Base-by-base conservation (phyloP, 2,329 filamentous ascomycete species). In the Microcyclospora tardicrescens region DNA sequence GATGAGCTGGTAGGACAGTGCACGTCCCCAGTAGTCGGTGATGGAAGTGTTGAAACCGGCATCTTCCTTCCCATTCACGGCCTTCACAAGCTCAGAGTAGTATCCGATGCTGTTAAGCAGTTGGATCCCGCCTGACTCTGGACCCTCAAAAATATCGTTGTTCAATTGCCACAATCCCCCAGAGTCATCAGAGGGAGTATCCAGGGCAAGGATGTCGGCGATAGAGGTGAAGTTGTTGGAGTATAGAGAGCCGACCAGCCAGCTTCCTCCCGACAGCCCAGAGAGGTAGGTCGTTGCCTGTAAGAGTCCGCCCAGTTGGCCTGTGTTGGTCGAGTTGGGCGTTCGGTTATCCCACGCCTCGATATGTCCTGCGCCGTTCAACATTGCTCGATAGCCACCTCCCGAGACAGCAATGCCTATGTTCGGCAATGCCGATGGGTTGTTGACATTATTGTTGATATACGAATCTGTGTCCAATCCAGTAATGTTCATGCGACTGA, bases 361-460 rank as follows among this genome's bases (percentile, higher is more conserved):
- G 12, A 93, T 51, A 33, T 79, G 80, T 43, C 86, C 86, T 12
- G 79, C 86, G 29, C 84, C 85, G 54, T 82, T 89, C 65, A 87
- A 67, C 64, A 93, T 68, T n/a, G 86, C 85, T 40, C 86, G 72
- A 58, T 91, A 93, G 28, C 86, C 86, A 56, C 86, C 86, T 10
- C 85, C 85, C 0, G 84, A 91, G 33, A 82, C 67, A 10, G 85
- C 83, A 45, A 93, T 73, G 12, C 70, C 84, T 44, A 93, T 77
- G 48, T 79, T 82, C 0, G 79, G 78, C 16, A 80, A 52, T 1
- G 68, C 65, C 12, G 69, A 68, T 1, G 64, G 64, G 58, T 81
- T 79, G 43, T 64, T 62, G 19, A 62, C 61, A 43, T 75, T 59
- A 2, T 62, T 63, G 38, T 78, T 69, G 50, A 96, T 76, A 57